phyloP scores from a whole-genome alignment of 2,329 filamentous ascomycete species.

The Neofusicoccum sp. region DNA sequence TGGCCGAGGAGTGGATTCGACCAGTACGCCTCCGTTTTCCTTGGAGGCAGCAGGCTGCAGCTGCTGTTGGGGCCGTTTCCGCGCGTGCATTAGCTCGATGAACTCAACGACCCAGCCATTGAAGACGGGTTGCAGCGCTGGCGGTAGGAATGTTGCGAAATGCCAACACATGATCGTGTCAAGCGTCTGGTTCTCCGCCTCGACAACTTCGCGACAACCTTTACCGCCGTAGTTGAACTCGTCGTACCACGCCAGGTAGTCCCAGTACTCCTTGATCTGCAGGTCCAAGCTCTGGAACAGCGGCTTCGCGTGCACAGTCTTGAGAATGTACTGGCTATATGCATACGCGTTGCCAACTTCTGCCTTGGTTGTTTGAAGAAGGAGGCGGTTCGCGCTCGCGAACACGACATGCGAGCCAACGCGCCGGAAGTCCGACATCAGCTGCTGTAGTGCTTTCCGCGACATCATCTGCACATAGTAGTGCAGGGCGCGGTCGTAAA shows the following conservation, averaged over 20 bases:
- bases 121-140: slow-evolving; percentile 77
- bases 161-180: slow-evolving; percentile 99
- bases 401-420: slow-evolving; percentile 97
- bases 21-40: slow-evolving; percentile 40
- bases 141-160: slow-evolving; percentile 82
- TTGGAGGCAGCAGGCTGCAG: slow-evolving; percentile 32
- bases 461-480: slow-evolving; percentile 99
- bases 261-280: slow-evolving; percentile 98
- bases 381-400: slow-evolving; percentile 80
- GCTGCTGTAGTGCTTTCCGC: slow-evolving; percentile 90
- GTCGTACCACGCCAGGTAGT: slow-evolving; percentile 98
- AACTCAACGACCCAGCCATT: slow-evolving; percentile 93
- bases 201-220: slow-evolving; percentile 77
- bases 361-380: slow-evolving; percentile 93
- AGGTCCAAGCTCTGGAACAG: slow-evolving; percentile 97
- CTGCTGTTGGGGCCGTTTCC: slow-evolving; percentile 63
- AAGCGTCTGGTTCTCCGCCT: slow-evolving; percentile 72
- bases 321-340: slow-evolving; percentile 96
- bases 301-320: slow-evolving; percentile 92
- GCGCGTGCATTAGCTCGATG: slow-evolving; percentile 85
- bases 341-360: slow-evolving; percentile 96
- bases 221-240: slow-evolving; percentile 98
- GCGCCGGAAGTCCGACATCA: slow-evolving; percentile 94
- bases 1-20: slow-evolving; percentile 47
- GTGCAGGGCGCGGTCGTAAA: slow-evolving; percentile 91